Evolutionary conservation across 352 stramenopile genomes (phyloP), one percentile per base, ranked within the genome.

Genomic region (Phytophthora lateralis): DNA sequence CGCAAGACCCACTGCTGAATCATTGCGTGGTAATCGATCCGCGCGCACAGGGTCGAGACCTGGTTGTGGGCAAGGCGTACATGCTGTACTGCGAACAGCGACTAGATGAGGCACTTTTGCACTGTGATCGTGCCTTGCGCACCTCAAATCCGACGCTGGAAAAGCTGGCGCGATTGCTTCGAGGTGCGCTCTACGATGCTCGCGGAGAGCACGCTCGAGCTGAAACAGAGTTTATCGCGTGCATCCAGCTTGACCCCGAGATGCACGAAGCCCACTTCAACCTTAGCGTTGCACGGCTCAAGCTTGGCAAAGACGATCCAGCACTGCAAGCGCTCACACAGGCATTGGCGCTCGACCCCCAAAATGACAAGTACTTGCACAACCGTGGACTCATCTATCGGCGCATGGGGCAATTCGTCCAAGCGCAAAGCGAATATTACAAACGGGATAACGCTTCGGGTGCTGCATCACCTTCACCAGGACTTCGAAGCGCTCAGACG

Each of bases 231-330:
- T 90, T 92, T 46, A 59, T 76, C 2, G 55, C 61, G 0, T 73
- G 62, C 24, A 26, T 89, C 14, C 42, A 63, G 24, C 54, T 88
- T 11, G 78, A 92, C 52, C 59, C 78, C 30, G 42, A 43, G 14
- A 68, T 90, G 45, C 82, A 92, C 50, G 70, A 92, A 56, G 80
- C 82, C 26, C 60, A 82, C 44, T 92, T 89, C 51, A 85, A 88
- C 21, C 66, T 83, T 15, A 85, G 78, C 52, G 78, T 88, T 14
- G 70, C 70, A 15, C 44, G 59, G 32, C 63, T 88, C 7, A 85
- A 88, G 45, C 62, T 78, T 32, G 78, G 75, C 35, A 78, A 80
- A 30, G 78, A 85, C 38, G 37, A 55, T 2, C 30, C 64, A 17
- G 78, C 78, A 3, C 53, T 88, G 7, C 30, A 76, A 42, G 68